Conservation (phyloP, 1,284 basidiomycete species). For the Leucoagaricus sp. region DNA sequence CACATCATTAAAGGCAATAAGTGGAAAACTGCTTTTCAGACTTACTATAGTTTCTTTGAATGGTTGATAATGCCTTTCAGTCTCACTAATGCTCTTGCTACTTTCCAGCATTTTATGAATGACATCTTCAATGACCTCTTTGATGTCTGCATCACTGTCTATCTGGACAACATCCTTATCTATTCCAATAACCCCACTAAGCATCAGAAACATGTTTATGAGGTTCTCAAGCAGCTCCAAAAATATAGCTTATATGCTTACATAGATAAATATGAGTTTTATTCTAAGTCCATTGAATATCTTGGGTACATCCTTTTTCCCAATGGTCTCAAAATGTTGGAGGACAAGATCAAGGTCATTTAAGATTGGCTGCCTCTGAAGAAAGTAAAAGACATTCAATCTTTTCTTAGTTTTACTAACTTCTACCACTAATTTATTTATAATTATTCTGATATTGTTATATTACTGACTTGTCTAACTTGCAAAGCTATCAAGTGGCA, state of each 20-base stretch:
- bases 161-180: conserved; percentile 14
- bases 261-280: neutral
- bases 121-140: conserved; percentile 11
- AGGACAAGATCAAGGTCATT: conserved; percentile 27
- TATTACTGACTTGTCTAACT: conserved; percentile 33
- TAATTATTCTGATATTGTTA: conserved; percentile 26
- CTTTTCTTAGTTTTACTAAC: conserved; percentile 28
- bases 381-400: conserved; percentile 18
- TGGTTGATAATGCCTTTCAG: conserved; percentile 39
- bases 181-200: conserved; percentile 1
- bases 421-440: no score
- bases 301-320: neutral
- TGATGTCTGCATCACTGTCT: conserved; percentile 10
- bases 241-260: neutral
- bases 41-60: conserved; percentile 34
- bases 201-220: neutral
- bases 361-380: conserved; percentile 20
- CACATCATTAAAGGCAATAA: conserved; percentile 35
- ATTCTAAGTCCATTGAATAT: neutral
- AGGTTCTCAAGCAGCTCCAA: neutral
- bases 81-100: conserved; percentile 20
- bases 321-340: conserved; percentile 14
- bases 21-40: conserved; percentile 36
- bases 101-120: conserved; percentile 17
- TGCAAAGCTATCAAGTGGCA: conserved; percentile 25